Base-by-base conservation (phyloP, 495 filamentous ascomycete genomes). In the Staphylotrichum tortipilum region DNA sequence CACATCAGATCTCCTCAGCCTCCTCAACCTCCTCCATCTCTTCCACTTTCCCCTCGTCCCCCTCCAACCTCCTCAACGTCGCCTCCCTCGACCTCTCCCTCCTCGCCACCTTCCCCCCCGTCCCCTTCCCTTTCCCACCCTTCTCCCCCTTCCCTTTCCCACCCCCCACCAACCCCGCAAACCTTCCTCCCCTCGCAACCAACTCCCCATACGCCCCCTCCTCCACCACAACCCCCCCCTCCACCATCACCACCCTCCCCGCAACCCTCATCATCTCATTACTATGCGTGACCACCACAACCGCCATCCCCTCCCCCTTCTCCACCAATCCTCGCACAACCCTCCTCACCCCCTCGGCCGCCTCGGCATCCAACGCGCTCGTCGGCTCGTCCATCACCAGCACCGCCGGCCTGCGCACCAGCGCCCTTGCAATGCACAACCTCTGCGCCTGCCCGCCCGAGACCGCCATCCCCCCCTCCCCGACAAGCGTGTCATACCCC, bases 341-440 rank as follows among this genome's bases (percentile, higher is more conserved):
- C 19, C 74, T 63, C n/a, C 82, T 70, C 12, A 98, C 76, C 6
- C 76, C 67, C 29, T 72, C 77, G 2, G 86, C 84, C n/a, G 74
- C 82, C 50, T 80, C 77, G 0, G 72, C 72, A 60, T 98, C 92
- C 11, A 98, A 66, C 28, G 80, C 82, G 23, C 80, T 85, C 0
- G 92, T 97, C 4, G 90, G 85, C 63, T 97, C 92, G 52, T 98
- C 92, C 11, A 97, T 64, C 0, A 98, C 76, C 17, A 97, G 61
- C 7, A 95, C 63, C 34, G 74, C 72, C 0, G 88, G 88, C 17
- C 73, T 65, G 0, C 88, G 70, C 3, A 85, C 71, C 2, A 97
- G 66, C 4, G 91, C 90, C 1, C 92, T 69, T 3, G 90, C 89
- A 47, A 97, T 89, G 4, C 82, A 80, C 6, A 97, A 53, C 0